These are phyloP conservation scores for Plasmopara halstedii DNA, from an alignment of 352 stramenopile genomes.

Conservation along the genomic window DNA sequence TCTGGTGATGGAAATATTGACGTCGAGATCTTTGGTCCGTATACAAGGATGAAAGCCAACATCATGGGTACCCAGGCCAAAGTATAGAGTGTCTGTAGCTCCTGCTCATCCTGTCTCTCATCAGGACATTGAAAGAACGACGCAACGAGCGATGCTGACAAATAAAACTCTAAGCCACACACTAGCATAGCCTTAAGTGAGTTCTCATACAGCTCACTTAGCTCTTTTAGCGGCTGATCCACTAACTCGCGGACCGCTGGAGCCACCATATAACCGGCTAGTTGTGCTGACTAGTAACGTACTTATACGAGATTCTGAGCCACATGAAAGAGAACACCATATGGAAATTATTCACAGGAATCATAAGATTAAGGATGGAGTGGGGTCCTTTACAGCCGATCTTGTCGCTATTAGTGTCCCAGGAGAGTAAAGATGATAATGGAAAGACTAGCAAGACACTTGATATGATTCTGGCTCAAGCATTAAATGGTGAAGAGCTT, in stretches of 20 bases:
- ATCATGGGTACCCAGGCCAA: conserved; percentile 51
- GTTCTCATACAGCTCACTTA: conserved; percentile 37
- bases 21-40: conserved; percentile 37
- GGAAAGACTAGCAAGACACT: conserved; percentile 38
- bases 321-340: conserved; percentile 2
- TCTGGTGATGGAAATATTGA: conserved; percentile 39
- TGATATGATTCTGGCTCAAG: conserved; percentile 36
- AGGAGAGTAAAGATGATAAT: conserved; percentile 29
- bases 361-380: no score
- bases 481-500: conserved; percentile 41
- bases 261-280: conserved; percentile 8
- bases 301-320: conserved; percentile 2
- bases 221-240: conserved; percentile 28
- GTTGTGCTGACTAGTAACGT: conserved; percentile 14
- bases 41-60: conserved; percentile 38
- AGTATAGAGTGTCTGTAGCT: conserved; percentile 63
- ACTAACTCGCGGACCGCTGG: conserved; percentile 22
- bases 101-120: conserved; percentile 42
- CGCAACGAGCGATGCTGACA: conserved; percentile 58
- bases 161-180: conserved; percentile 56
- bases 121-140: conserved; percentile 69
- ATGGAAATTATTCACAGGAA: no score
- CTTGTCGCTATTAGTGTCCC: conserved; percentile 27
- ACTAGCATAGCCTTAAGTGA: conserved; percentile 59
- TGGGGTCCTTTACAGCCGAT: conserved; percentile 57